Base-by-base conservation (phyloP, 2,329 filamentous ascomycete species). In the Colletotrichum agaves region DNA sequence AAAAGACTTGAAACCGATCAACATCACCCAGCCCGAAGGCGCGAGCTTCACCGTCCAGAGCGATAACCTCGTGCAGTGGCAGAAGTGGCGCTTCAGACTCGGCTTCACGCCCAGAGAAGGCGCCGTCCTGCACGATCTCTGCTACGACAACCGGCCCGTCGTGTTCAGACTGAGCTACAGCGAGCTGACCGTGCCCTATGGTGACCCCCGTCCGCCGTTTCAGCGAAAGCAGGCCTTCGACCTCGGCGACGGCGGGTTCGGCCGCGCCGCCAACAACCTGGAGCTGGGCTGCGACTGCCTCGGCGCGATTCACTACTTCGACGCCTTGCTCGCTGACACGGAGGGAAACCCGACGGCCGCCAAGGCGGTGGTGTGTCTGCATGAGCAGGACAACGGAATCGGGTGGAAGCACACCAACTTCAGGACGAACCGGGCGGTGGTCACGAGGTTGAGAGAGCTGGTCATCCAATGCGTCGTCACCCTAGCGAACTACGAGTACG, bases 171-270 rank as follows among this genome's bases (percentile, higher is more conserved):
- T 93, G 33, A 88, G 87, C 69, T 83, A 91, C 65, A 88, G 87
- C 69, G 91, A 93, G 75, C 91, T 93, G 87, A 87, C 87, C 2
- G 88, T 91, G 0, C 89, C 89, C 0, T 93, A 92, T 71, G 89
- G 82, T 3, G 90, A 92, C 72, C 88, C 88, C 1, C 84, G 90
- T 1, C 79, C 83, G 0, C 90, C 90, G 0, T 92, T 87, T 74
- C 88, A 90, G 59, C 84, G 90, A 46, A 93, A 93, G 75, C 87
- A 90, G 60, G 90, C 90, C 0, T 92, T 93, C 72, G 90, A 93
- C 72, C 87, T 93, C 67, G 91, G 91, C 7, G 90, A 93, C 66
- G 88, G 85, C 10, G 90, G 90, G 5, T 87, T 88, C 23, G 91
- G 91, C 2, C 84, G 87, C 55, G 87, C 84, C 53, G 88, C 89